Conservation (phyloP, 2,329 filamentous ascomycete species). For the Cytospora paraplurivora region DNA sequence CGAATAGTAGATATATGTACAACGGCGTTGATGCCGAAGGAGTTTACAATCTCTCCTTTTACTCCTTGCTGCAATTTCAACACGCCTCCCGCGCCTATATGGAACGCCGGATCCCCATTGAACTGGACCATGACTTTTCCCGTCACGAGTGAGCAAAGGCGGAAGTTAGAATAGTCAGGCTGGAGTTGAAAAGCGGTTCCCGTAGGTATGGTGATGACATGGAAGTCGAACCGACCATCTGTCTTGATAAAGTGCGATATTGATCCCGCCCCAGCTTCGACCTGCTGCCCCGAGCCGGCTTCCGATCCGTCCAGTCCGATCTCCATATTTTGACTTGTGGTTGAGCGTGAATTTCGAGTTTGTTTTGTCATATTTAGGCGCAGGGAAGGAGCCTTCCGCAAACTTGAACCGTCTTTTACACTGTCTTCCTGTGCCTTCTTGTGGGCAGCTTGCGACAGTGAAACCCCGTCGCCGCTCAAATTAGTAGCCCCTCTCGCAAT, state of each 20-base stretch:
- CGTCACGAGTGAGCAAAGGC: slow-evolving; percentile 8
- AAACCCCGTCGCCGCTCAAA: neutral
- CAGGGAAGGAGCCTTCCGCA: neutral
- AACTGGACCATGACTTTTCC: slow-evolving; percentile 14
- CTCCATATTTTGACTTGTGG: neutral
- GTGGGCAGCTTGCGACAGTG: neutral
- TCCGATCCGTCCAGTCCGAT: neutral
- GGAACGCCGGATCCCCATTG: neutral
- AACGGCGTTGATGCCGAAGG: neutral
- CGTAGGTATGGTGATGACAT: neutral
- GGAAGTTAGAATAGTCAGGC: neutral
- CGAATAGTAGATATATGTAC: slow-evolving; percentile 13
- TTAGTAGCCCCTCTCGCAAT: neutral
- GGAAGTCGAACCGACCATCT: slow-evolving; percentile 13
- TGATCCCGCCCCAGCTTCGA: too few species aligned
- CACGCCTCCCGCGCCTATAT: slow-evolving; percentile 6
- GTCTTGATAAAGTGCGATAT: neutral
- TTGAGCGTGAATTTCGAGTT: neutral
- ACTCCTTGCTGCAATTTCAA: slow-evolving; percentile 7
- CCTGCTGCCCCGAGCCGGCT: neutral
- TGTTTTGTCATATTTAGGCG: neutral
- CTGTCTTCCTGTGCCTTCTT: neutral
- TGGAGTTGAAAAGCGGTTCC: slow-evolving; percentile 1
- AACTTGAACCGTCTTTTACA: fast-evolving
- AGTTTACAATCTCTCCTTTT: slow-evolving; percentile 2